These are phyloP conservation scores for Solanum appendiculatum DNA, from an alignment of 257 asterid species.

Conservation along the genomic window DNA sequence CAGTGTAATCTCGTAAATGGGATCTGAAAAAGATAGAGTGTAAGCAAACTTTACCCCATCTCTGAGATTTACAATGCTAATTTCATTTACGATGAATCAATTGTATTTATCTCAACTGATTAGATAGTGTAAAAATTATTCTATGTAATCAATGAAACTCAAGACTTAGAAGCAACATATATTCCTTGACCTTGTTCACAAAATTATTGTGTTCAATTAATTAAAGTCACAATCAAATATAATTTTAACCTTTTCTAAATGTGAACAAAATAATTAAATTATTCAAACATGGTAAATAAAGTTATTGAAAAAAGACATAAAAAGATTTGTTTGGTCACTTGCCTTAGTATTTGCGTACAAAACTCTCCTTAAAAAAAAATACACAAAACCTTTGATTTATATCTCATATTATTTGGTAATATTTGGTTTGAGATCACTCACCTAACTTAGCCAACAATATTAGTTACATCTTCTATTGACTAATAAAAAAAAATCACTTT, in stretches of 20 bases:
- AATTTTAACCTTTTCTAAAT: background rate
- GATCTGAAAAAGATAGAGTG: background rate
- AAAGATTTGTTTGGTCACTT: background rate
- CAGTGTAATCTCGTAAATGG: no score
- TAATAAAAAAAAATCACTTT: background rate
- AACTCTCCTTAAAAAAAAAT: background rate
- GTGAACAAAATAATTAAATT: background rate
- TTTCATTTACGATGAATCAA: background rate
- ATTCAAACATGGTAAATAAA: background rate
- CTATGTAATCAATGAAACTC: background rate
- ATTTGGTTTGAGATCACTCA: conserved; percentile 35
- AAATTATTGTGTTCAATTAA: background rate
- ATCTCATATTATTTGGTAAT: conserved; percentile 17
- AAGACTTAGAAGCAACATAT: background rate
- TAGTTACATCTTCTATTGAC: conserved; percentile 95
- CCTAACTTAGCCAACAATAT: conserved; percentile 45
- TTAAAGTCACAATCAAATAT: background rate
- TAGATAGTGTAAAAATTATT: background rate
- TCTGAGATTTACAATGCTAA: no score
- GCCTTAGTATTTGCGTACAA: background rate
- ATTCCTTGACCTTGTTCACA: background rate
- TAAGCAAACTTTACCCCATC: no score
- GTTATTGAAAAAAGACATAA: background rate
- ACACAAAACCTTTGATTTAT: background rate
- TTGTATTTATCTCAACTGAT: background rate